These are phyloP conservation scores for Kingdonia uniflora DNA, from an alignment of 164 flowering plant genomes.

Conservation along the genomic window DNA sequence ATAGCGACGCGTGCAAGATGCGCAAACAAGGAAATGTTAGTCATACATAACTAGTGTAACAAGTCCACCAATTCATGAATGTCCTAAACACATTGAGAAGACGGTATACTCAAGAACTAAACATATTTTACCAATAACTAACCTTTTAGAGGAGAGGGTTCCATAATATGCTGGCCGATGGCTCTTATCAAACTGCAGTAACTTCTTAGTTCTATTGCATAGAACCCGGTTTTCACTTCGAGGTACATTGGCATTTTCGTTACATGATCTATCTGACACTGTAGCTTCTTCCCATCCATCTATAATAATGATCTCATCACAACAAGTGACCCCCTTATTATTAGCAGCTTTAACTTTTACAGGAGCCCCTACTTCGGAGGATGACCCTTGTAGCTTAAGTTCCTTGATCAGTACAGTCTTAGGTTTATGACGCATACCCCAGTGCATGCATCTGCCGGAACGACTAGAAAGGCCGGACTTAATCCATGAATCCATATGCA, in stretches of 20 bases:
- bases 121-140: background rate
- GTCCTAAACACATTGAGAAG: too few relatives aligned
- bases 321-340: conserved; percentile 19
- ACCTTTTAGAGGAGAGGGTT: conserved; percentile 68
- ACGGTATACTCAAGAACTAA: too few relatives aligned
- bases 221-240: conserved; percentile 13
- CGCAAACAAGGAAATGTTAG: too few relatives aligned
- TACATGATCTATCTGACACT: conserved; percentile 19
- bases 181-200: conserved; percentile 87
- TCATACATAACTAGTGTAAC: too few relatives aligned
- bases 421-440: conserved; percentile 78
- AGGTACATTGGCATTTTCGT: conserved; percentile 14
- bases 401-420: conserved; percentile 59
- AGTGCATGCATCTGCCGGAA: conserved; percentile 36
- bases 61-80: too few relatives aligned
- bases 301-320: conserved; percentile 29
- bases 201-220: conserved; percentile 33
- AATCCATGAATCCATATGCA: conserved; percentile 57
- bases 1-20: too few relatives aligned
- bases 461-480: conserved; percentile 28
- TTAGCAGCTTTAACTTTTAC: conserved; percentile 9
- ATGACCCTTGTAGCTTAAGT: conserved; percentile 45
- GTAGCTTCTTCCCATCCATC: conserved; percentile 40
- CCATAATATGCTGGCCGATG: conserved; percentile 96
- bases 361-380: conserved; percentile 14